Conservation (phyloP, 148 eudicot genomes). For the Nepenthes gracilis region DNA sequence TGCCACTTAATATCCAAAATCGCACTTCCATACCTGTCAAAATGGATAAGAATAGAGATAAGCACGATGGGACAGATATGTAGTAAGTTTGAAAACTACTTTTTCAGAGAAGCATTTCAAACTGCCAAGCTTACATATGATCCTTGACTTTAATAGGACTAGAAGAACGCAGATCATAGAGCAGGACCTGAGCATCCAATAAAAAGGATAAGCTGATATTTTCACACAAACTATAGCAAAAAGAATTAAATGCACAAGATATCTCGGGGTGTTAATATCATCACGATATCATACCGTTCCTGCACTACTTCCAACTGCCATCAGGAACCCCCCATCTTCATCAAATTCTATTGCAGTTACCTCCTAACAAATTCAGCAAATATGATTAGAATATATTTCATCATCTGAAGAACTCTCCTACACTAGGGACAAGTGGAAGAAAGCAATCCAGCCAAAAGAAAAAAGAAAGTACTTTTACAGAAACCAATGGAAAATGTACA, state of each 20-base stretch:
- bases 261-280: not conserved
- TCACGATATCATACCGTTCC: constrained; percentile 53
- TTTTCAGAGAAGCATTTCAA: not conserved
- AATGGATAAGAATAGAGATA: not conserved
- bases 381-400: constrained; percentile 7
- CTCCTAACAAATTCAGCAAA: constrained; percentile 26
- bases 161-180: constrained; percentile 89
- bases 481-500: too few relatives aligned
- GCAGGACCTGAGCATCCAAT: constrained; percentile 48
- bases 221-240: not conserved
- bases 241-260: not conserved
- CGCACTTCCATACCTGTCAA: constrained; percentile 78
- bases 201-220: constrained; percentile 7
- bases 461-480: too few relatives aligned
- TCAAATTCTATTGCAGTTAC: constrained; percentile 88
- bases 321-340: constrained; percentile 69
- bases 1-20: constrained; percentile 89
- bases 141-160: constrained; percentile 74
- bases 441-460: too few relatives aligned
- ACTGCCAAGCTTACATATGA: constrained; percentile 71
- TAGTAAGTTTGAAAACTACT: not conserved
- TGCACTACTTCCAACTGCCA: constrained; percentile 94
- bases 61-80: constrained; percentile 1
- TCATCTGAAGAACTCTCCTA: not conserved
- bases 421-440: too few relatives aligned